A percentile compares a stretch with the other conserved stretches of the same genome.
Evolutionary conservation across 1,284 basidiomycete species (phyloP).

Genomic region (Cryptococcus sp.): DNA sequence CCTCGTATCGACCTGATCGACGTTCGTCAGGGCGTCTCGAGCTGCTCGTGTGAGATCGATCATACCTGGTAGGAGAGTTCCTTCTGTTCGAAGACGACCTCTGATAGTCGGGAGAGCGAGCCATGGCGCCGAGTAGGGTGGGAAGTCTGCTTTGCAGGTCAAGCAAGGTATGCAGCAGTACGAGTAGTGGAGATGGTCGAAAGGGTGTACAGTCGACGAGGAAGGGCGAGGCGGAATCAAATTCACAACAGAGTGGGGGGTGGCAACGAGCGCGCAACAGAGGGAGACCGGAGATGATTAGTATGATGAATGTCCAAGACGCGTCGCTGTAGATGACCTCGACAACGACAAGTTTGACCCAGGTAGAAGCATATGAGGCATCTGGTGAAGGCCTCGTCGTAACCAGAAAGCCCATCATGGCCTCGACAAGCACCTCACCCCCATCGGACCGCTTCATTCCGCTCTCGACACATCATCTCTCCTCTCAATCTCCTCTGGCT

Average conservation of each 20-base stretch:
- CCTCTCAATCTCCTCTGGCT: conserved; percentile 8
- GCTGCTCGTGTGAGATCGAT: conserved; percentile 3
- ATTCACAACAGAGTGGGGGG: too few relatives aligned
- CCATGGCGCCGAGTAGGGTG: conserved; percentile 1
- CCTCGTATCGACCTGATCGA: conserved; percentile 9
- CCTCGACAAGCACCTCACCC: not conserved
- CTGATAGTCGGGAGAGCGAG: conserved; percentile 1
- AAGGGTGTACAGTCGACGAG: not conserved
- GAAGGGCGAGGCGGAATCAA: not conserved
- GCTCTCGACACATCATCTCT: conserved; percentile 22
- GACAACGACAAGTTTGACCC: not conserved
- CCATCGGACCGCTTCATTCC: conserved; percentile 17
- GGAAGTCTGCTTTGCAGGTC: not conserved
- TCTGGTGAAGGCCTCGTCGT: too few relatives aligned
- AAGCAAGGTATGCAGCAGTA: too few relatives aligned
- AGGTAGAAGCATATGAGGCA: not conserved
- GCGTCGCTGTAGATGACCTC: not conserved
- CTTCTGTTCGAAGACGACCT: not conserved
- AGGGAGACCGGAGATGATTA: too few relatives aligned
- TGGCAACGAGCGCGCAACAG: too few relatives aligned
- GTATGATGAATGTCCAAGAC: not conserved
- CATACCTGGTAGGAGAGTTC: conserved; percentile 4
- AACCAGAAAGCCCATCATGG: not conserved
- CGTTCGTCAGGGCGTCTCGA: conserved; percentile 9
- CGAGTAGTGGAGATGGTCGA: not conserved